phyloP scores from a whole-genome alignment of 2,329 filamentous ascomycete genomes.

The Torrubiellomyces zombiae region DNA sequence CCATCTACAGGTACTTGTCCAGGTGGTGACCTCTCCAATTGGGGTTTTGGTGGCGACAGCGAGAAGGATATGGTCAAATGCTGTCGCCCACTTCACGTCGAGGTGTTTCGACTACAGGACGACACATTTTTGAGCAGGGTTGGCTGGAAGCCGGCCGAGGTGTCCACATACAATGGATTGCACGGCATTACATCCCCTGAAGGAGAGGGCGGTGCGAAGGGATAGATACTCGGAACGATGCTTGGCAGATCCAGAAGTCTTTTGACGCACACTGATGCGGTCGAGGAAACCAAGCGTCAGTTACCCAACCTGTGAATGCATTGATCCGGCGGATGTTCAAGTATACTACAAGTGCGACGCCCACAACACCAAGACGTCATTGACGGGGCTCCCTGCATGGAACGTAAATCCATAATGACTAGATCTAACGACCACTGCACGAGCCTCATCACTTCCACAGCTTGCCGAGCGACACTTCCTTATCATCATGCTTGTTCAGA shows the following conservation, averaged over 20 bases:
- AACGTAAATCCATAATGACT: too few relatives aligned
- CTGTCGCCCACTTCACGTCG: constrained; percentile 57
- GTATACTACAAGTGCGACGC: too few relatives aligned
- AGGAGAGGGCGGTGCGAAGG: too few relatives aligned
- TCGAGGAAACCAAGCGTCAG: too few relatives aligned
- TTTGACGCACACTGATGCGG: too few relatives aligned
- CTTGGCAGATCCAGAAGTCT: too few relatives aligned
- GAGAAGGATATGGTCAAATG: constrained; percentile 52
- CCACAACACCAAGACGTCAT: neutral
- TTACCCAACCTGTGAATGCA: too few relatives aligned
- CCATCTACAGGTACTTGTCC: constrained; percentile 46
- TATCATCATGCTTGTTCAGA: constrained; percentile 98
- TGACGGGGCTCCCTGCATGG: too few relatives aligned
- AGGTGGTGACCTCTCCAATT: constrained; percentile 65
- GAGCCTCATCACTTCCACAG: constrained; percentile 54
- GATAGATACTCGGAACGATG: too few relatives aligned
- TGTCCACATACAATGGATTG: constrained; percentile 43
- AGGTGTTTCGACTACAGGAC: constrained; percentile 50
- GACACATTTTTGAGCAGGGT: constrained; percentile 27
- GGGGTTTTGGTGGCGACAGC: constrained; percentile 58
- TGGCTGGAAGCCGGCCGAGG: constrained; percentile 46
- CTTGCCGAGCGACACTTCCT: constrained; percentile 82
- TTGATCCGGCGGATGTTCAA: too few relatives aligned
- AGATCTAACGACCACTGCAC: too few relatives aligned
- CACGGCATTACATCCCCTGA: constrained; percentile 33